These are phyloP conservation scores for Boletus insuetus DNA, from an alignment of 768 basidiomycete species.

Conservation along the genomic window DNA sequence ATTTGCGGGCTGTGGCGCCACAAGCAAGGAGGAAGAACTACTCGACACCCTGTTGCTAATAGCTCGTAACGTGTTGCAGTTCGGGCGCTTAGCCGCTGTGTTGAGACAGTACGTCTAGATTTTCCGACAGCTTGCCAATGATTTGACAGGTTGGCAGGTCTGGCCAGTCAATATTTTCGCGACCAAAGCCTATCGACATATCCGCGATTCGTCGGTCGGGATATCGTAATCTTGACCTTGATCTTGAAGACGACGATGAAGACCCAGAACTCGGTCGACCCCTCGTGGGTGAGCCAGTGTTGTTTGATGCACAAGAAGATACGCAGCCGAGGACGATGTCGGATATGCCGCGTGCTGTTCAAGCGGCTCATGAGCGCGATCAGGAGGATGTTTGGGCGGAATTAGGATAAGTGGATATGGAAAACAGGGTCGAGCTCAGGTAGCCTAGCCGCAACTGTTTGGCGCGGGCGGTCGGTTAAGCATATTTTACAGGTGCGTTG, in stretches of 20 bases:
- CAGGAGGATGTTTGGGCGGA: constrained; percentile 72
- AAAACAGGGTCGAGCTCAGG: not conserved
- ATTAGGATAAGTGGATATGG: constrained; percentile 39
- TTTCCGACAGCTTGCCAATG: not conserved
- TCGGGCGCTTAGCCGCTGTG: constrained; percentile 86
- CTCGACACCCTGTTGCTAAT: constrained; percentile 91
- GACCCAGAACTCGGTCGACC: constrained; percentile 54
- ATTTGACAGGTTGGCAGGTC: constrained; percentile 48
- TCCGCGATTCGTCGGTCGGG: constrained; percentile 65
- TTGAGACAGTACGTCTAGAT: constrained; percentile 77
- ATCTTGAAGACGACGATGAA: constrained; percentile 62
- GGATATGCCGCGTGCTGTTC: constrained; percentile 60
- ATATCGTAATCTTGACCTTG: constrained; percentile 62
- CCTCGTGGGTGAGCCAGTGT: constrained; percentile 54
- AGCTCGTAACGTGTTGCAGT: constrained; percentile 90
- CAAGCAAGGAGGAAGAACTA: constrained; percentile 90
- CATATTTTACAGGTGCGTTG: not conserved
- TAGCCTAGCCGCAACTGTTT: not conserved
- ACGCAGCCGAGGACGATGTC: constrained; percentile 33
- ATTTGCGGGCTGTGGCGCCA: constrained; percentile 78
- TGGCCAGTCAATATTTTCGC: constrained; percentile 84
- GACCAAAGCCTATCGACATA: constrained; percentile 84
- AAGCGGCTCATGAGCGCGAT: constrained; percentile 56
- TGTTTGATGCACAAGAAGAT: constrained; percentile 59
- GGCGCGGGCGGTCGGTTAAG: no score